Conservation (phyloP, 1,139 yeast species). For the Blastobotrys indianensis region DNA sequence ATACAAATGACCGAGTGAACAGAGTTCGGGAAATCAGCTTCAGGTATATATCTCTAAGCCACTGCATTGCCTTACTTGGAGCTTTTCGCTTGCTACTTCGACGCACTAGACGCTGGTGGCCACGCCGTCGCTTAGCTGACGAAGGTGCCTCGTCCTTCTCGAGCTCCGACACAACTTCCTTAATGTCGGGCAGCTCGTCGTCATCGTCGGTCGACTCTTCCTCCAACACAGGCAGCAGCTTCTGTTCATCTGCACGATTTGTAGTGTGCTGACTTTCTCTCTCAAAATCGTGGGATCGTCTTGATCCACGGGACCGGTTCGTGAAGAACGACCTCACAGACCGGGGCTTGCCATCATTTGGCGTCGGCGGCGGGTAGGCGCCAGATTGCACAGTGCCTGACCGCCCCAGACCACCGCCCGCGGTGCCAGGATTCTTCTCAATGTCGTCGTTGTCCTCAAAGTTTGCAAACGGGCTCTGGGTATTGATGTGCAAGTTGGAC, state of each 20-base stretch:
- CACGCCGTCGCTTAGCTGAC: slow-evolving; percentile 5
- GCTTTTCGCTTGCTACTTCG: slow-evolving; percentile 17
- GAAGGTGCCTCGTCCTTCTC: slow-evolving; percentile 17
- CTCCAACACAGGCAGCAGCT: slow-evolving; percentile 9
- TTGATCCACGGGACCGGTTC: slow-evolving; percentile 8
- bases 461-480: no score
- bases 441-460: no score
- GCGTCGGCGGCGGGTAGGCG: no score
- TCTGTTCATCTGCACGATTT: slow-evolving; percentile 8
- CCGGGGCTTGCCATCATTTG: slow-evolving; percentile 1
- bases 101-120: slow-evolving; percentile 19
- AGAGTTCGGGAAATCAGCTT: slow-evolving; percentile 28
- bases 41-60: slow-evolving; percentile 26
- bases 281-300: slow-evolving; percentile 11
- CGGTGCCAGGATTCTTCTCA: no score
- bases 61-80: slow-evolving; percentile 14
- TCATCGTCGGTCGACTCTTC: slow-evolving; percentile 25
- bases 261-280: slow-evolving; percentile 10
- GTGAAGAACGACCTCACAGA: slow-evolving; percentile 18
- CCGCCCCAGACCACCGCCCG: no score
- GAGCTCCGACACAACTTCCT: slow-evolving; percentile 26
- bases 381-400: no score
- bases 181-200: slow-evolving; percentile 26
- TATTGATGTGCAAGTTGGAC: no score
- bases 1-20: slow-evolving; percentile 32